Base-by-base conservation (phyloP, 2,329 filamentous ascomycete species). In the Venturia carpophila region DNA sequence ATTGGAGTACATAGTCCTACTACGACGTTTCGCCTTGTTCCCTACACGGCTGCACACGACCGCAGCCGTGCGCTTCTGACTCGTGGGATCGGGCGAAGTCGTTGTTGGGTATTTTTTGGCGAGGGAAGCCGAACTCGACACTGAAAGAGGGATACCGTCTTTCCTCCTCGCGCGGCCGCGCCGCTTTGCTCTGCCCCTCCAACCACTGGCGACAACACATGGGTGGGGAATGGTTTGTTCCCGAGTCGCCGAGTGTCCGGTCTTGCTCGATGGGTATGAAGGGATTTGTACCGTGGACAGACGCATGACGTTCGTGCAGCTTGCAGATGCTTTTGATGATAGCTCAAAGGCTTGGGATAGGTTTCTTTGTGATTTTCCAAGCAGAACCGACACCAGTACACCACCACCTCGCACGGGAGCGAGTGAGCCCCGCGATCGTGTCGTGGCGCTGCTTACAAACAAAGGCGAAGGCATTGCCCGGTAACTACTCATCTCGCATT, bases 21-120 rank as follows among this genome's bases (percentile, higher is more conserved):
- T 24, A 37, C 47, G 27, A 37, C 52, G 27, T 37, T 6, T 34
- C 49, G 3, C 52, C 2, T n/a, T 56, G 27, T 34, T 6, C 3
- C 30, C 6, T 6, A 3, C 6, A 34, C 3, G 30, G 30, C 6
- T 6, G 15, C 37, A n/a, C 30, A 37, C 52, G 52, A 27, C 3
- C 9, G 52, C 52, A 37, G 52, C 52, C 52, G 52, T 58, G 52
- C 52, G 52, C 52, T 58, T 37, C n/a, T 37, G 30, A 58, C 52
- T n/a, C 52, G 52, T 58, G 27, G 13, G 27, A 34, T 56, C 1
- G 52, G 9, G n/a, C n/a, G 27, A 58, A 47, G 19, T 10, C n/a
- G 19, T 9, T 21, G 45, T 27, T 52, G 21, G 47, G 47, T 13
- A 49, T 2, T 21, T 24, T 7, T 11, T 49, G 45, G 45, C 45